Evolutionary conservation across 768 basidiomycete genomes (phyloP).

Genomic region (Artomyces pyxidatus): DNA sequence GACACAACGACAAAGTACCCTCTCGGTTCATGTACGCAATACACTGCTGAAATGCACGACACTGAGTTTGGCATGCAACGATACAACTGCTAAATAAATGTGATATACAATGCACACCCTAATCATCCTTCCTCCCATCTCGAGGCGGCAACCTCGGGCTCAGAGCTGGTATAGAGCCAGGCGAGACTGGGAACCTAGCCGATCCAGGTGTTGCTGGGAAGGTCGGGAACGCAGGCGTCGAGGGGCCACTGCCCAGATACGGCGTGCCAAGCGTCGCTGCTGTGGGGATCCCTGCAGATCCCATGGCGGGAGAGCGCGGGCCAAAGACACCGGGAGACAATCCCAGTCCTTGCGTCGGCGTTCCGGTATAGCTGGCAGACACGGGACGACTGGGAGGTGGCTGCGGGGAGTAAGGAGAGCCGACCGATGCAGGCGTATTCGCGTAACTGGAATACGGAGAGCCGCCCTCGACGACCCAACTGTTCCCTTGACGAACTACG

Average conservation of each 20-base stretch:
- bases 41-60: no score
- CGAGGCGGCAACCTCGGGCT: neutral
- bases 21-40: no score
- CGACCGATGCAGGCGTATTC: slow-evolving; percentile 26
- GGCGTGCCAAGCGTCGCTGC: slow-evolving; percentile 23
- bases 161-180: neutral
- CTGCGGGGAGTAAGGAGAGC: slow-evolving; percentile 22
- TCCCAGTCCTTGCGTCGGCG: slow-evolving; percentile 6
- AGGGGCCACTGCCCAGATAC: slow-evolving; percentile 6
- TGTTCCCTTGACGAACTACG: slow-evolving; percentile 48
- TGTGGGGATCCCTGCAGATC: slow-evolving; percentile 15
- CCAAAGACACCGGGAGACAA: slow-evolving; percentile 5
- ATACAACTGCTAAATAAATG: no score
- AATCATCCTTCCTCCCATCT: neutral
- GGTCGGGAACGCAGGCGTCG: slow-evolving; percentile 19
- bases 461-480: slow-evolving; percentile 53
- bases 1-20: no score
- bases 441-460: slow-evolving; percentile 30
- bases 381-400: neutral
- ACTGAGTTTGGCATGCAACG: no score
- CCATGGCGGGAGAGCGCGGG: neutral
- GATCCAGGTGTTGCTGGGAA: slow-evolving; percentile 31
- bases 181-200: slow-evolving; percentile 4
- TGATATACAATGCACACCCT: no score
- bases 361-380: slow-evolving; percentile 1